Conservation (phyloP, 140 eudicot genomes). For the Oenanthe javanica region DNA sequence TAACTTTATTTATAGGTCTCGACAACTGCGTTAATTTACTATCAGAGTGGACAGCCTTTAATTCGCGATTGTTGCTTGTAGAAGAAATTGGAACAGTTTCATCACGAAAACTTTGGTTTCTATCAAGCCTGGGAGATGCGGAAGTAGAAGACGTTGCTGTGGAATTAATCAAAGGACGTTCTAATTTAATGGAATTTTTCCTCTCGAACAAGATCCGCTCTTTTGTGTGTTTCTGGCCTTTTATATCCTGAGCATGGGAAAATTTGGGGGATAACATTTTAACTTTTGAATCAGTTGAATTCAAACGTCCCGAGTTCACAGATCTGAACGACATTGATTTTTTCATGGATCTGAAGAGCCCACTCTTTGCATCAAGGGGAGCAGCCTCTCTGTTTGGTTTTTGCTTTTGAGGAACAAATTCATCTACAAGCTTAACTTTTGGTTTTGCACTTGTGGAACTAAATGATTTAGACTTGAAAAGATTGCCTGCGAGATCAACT, state of each 20-base stretch:
- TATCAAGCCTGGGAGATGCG: constrained; percentile 42
- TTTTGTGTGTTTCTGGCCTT: constrained; percentile 45
- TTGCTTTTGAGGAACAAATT: constrained; percentile 54
- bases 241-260: constrained; percentile 47
- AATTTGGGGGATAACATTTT: constrained; percentile 73
- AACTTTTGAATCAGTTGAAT: constrained; percentile 54
- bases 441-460: constrained; percentile 47
- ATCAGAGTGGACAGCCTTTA: constrained; percentile 44
- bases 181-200: constrained; percentile 52
- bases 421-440: constrained; percentile 72
- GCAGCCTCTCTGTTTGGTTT: constrained; percentile 50
- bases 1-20: constrained; percentile 32
- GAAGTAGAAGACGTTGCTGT: constrained; percentile 30
- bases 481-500: constrained; percentile 45
- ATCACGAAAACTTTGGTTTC: constrained; percentile 29
- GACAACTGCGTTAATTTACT: constrained; percentile 31
- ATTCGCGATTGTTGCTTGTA: constrained; percentile 31
- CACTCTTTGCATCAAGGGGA: constrained; percentile 42
- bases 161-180: constrained; percentile 28
- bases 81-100: constrained; percentile 38
- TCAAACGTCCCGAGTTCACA: constrained; percentile 42
- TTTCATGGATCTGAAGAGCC: constrained; percentile 36
- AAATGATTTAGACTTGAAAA: constrained; percentile 82
- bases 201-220: constrained; percentile 57
- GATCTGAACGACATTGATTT: constrained; percentile 82